Evolutionary conservation across 1,284 basidiomycete species (phyloP).

Genomic region (Inonotus hispidus): DNA sequence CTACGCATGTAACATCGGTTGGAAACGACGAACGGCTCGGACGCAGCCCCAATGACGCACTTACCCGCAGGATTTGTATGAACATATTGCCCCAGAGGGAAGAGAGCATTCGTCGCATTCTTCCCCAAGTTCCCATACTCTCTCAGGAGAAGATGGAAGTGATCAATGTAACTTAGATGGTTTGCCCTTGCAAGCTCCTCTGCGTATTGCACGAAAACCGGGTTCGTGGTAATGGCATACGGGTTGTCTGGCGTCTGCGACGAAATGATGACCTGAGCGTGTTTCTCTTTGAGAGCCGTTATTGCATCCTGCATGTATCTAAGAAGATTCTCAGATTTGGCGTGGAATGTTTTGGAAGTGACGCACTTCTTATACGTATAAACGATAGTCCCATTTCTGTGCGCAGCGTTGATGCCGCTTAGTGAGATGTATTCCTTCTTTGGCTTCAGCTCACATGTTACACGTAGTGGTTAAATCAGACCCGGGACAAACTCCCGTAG

Average conservation of each 20-base stretch:
- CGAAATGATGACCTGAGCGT: slow-evolving; percentile 41
- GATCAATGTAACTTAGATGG: slow-evolving; percentile 40
- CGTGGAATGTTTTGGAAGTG: not conserved
- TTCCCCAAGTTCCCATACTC: slow-evolving; percentile 40
- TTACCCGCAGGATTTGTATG: slow-evolving; percentile 34
- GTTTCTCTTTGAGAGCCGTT: slow-evolving; percentile 39
- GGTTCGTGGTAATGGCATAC: slow-evolving; percentile 28
- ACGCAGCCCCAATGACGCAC: not conserved
- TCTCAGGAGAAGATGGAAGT: slow-evolving; percentile 40
- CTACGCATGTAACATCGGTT: not conserved
- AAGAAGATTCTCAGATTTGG: slow-evolving; percentile 2
- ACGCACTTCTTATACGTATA: slow-evolving; percentile 6
- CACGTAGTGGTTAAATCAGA: slow-evolving; percentile 29
- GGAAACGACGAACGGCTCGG: not conserved
- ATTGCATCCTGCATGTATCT: slow-evolving; percentile 38
- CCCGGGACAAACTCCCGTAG: slow-evolving; percentile 23
- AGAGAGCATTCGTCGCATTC: slow-evolving; percentile 36
- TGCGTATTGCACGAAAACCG: slow-evolving; percentile 43
- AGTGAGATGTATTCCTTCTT: not conserved
- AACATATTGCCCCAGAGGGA: slow-evolving; percentile 40
- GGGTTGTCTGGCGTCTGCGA: slow-evolving; percentile 44
- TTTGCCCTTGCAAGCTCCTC: slow-evolving; percentile 35
- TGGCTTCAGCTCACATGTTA: not conserved
- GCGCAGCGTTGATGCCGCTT: not conserved
- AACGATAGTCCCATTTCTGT: slow-evolving; percentile 17